phyloP scores from a whole-genome alignment of 2,329 filamentous ascomycete species.

The Colletotrichum sp. region DNA sequence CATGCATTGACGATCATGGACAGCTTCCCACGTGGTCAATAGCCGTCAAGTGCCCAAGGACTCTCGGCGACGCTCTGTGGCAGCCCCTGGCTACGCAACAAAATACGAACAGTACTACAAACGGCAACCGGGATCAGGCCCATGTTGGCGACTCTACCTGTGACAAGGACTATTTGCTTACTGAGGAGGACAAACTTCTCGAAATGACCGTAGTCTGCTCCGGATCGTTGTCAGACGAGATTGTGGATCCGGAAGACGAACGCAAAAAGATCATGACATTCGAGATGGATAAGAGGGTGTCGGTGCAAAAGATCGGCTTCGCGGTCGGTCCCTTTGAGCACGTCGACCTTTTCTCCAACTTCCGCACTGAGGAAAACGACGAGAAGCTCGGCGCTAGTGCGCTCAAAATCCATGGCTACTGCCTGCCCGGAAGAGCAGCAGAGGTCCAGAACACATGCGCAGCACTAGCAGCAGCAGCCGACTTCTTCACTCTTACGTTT shows the following conservation, averaged over 20 bases:
- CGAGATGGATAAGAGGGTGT: slow-evolving; percentile 73
- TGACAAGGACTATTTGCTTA: slow-evolving; percentile 46
- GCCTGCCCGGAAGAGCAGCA: slow-evolving; percentile 79
- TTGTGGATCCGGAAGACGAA: slow-evolving; percentile 75
- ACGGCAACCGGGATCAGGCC: slow-evolving; percentile 32
- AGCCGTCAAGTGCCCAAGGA: slow-evolving; percentile 83
- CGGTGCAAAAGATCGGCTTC: slow-evolving; percentile 90
- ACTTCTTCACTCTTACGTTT: slow-evolving; percentile 87
- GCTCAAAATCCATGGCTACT: slow-evolving; percentile 89
- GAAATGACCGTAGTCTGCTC: slow-evolving; percentile 93
- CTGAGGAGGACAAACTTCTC: slow-evolving; percentile 82
- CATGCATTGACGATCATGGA: slow-evolving; percentile 86
- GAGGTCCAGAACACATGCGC: slow-evolving; percentile 88
- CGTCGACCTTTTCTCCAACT: slow-evolving; percentile 83
- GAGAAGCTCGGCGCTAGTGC: slow-evolving; percentile 89
- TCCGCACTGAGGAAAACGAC: slow-evolving; percentile 88
- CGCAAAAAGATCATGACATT: slow-evolving; percentile 90
- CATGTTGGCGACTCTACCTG: slow-evolving; percentile 46
- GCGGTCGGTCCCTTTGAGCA: slow-evolving; percentile 94
- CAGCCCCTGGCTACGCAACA: slow-evolving; percentile 49
- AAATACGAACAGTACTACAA: slow-evolving; percentile 32
- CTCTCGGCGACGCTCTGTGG: slow-evolving; percentile 77
- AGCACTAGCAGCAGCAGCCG: slow-evolving; percentile 84
- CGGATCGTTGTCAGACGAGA: slow-evolving; percentile 85
- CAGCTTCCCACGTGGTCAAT: slow-evolving; percentile 88